phyloP scores from a whole-genome alignment of 1,284 basidiomycete genomes.

The Ustilago xerochloae region DNA sequence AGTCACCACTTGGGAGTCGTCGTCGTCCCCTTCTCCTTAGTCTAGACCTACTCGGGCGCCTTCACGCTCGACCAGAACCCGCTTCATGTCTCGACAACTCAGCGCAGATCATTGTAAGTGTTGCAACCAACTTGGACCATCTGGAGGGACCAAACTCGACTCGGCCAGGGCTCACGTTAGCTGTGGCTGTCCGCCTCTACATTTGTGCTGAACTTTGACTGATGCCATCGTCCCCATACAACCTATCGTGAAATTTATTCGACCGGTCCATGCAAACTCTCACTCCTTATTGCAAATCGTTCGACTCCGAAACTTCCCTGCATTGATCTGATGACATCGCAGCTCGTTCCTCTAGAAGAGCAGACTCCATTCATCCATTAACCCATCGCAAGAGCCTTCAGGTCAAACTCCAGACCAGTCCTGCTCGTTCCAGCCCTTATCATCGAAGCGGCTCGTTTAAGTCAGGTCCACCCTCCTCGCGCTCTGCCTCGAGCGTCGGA shows the following conservation, averaged over 20 bases:
- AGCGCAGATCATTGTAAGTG: constrained; percentile 44
- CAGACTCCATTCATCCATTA: constrained; percentile 23
- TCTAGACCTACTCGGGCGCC: constrained; percentile 9
- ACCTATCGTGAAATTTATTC: neutral
- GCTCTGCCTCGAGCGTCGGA: constrained; percentile 40
- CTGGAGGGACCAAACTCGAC: neutral
- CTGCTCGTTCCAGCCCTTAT: constrained; percentile 29
- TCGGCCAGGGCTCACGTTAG: too few relatives aligned
- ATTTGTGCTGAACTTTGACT: constrained; percentile 7
- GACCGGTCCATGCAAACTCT: neutral
- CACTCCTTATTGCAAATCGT: neutral
- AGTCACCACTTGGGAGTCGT: too few relatives aligned
- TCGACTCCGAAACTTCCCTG: too few relatives aligned
- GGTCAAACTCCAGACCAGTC: constrained; percentile 35
- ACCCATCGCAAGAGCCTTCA: constrained; percentile 45
- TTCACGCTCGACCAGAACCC: constrained; percentile 18
- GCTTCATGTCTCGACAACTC: constrained; percentile 51
- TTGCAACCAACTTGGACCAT: neutral
- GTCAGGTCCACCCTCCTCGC: constrained; percentile 34
- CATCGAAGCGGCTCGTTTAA: constrained; percentile 30
- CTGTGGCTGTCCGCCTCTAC: too few relatives aligned
- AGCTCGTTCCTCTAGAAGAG: constrained; percentile 44
- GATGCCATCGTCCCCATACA: neutral
- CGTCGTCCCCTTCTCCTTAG: neutral
- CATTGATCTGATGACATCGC: too few relatives aligned